These are phyloP conservation scores for Lomentospora prolificans DNA, from an alignment of 2,329 filamentous ascomycete species.

Conservation along the genomic window DNA sequence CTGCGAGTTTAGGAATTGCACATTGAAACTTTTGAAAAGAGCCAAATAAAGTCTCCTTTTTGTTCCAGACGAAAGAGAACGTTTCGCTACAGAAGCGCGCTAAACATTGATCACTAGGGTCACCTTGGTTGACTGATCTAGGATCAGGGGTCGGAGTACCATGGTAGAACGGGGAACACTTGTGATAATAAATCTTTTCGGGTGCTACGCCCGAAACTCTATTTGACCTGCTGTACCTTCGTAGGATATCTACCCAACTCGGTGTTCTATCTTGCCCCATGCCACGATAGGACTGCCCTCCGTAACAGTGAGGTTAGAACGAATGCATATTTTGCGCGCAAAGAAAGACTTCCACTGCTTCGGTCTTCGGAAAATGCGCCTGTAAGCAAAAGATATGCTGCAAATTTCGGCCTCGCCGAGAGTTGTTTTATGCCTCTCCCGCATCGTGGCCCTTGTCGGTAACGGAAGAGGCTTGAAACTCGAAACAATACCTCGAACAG, in stretches of 20 bases:
- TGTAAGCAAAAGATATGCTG: no score
- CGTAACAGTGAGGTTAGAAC: not conserved
- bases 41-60: no score
- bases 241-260: not conserved
- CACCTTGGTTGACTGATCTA: not conserved
- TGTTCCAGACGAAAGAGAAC: no score
- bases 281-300: not conserved
- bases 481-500: not conserved
- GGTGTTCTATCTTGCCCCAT: not conserved
- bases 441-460: not conserved
- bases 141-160: not conserved
- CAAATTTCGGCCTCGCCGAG: conserved; percentile 1
- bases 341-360: no score
- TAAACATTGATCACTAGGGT: not conserved
- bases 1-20: not conserved
- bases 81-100: not conserved
- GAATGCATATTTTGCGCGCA: no score
- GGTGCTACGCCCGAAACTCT: not conserved
- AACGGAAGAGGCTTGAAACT: not conserved
- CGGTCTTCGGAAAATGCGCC: no score
- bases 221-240: not conserved
- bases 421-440: not conserved
- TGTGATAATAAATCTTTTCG: not conserved
- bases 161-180: not conserved
- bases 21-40: not conserved